Percentiles rank a stretch among this genome's conserved stretches.
phyloP scores from a whole-genome alignment of 169 alveolate genomes.

The Eimeria maxima region DNA sequence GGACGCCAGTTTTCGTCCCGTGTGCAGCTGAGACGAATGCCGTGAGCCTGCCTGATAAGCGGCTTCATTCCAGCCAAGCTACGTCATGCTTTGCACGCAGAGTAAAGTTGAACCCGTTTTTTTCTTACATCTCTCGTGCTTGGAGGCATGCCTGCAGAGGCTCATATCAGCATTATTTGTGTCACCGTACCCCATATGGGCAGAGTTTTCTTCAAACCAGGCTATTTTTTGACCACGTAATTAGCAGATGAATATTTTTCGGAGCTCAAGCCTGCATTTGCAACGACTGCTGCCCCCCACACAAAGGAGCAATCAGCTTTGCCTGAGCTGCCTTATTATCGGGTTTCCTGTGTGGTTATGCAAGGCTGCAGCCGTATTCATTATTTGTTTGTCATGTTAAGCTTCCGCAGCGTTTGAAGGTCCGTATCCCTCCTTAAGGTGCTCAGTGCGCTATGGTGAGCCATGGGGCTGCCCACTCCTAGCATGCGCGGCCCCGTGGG shows the following conservation, averaged over 20 bases:
- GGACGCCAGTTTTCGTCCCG: background rate
- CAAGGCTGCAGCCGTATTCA: background rate
- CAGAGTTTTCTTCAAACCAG: background rate
- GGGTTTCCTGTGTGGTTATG: background rate
- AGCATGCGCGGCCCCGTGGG: slow-evolving; percentile 9
- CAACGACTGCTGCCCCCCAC: background rate
- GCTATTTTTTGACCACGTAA: background rate
- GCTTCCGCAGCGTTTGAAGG: background rate
- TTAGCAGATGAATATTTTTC: background rate
- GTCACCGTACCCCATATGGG: background rate
- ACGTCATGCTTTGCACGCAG: background rate
- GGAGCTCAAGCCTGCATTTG: background rate
- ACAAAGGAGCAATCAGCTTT: background rate
- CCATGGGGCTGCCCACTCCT: slow-evolving; percentile 58
- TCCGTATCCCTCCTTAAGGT: no score
- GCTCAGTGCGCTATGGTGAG: background rate
- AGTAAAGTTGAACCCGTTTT: background rate
- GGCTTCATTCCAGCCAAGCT: background rate
- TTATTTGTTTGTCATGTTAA: background rate
- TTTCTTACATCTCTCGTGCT: background rate
- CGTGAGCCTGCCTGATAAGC: background rate
- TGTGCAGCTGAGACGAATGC: background rate
- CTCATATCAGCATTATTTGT: background rate
- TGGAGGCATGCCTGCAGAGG: background rate
- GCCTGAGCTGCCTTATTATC: background rate